Evolutionary conservation across 83 land plant genomes (phyloP).

Genomic region (Isoetes engelmannii): DNA sequence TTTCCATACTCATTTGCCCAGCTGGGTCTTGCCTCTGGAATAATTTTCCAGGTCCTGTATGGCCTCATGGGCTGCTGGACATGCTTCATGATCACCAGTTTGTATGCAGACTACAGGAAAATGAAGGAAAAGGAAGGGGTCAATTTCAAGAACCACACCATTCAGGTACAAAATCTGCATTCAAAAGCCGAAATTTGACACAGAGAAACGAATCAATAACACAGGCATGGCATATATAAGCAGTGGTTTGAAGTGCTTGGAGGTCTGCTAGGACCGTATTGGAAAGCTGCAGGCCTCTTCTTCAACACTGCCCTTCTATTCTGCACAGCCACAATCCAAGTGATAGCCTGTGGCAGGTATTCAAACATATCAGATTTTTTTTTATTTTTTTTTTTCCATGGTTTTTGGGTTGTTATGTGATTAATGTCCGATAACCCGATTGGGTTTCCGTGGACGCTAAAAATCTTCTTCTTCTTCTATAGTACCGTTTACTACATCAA

Average conservation of each 20-base stretch:
- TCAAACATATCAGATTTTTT: no score
- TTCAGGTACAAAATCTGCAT: constrained; percentile 43
- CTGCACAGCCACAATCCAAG: constrained; percentile 75
- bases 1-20: no score
- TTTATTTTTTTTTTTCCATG: no score
- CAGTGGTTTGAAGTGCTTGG: constrained; percentile 94
- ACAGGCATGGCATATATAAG: neutral
- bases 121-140: constrained; percentile 71
- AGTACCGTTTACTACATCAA: constrained; percentile 81
- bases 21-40: constrained; percentile 38
- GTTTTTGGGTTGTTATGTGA: no score
- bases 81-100: constrained; percentile 63
- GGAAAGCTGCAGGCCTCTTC: constrained; percentile 59
- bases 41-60: constrained; percentile 62
- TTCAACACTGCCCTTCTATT: constrained; percentile 82
- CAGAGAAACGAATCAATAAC: neutral
- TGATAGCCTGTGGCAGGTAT: constrained; percentile 85
- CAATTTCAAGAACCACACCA: constrained; percentile 70
- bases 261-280: constrained; percentile 66
- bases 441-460: no score
- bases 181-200: neutral
- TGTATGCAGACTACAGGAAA: constrained; percentile 70
- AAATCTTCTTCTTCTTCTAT: no score
- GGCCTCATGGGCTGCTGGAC: constrained; percentile 80
- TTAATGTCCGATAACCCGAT: no score